These are phyloP conservation scores for Hymenoscyphus infarciens DNA, from an alignment of 2,329 filamentous ascomycete genomes.

Conservation along the genomic window DNA sequence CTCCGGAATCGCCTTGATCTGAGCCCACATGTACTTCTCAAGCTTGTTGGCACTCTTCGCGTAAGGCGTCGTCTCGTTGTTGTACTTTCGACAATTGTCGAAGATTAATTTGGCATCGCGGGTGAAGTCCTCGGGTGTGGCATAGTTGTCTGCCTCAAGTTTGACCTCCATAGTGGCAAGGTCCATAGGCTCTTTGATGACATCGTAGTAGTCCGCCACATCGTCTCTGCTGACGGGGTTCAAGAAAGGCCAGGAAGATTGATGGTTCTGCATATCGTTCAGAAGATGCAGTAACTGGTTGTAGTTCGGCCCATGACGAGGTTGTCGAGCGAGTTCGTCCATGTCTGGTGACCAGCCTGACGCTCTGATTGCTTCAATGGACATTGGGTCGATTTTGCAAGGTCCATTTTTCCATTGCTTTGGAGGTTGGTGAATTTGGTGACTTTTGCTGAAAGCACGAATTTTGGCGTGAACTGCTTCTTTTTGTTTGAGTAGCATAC, in stretches of 20 bases:
- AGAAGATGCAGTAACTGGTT: slow-evolving; percentile 89
- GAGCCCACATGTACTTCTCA: slow-evolving; percentile 91
- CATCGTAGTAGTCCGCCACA: slow-evolving; percentile 97
- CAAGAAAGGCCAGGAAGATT: slow-evolving; percentile 90
- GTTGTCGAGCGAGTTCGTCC: slow-evolving; percentile 93
- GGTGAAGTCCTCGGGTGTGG: slow-evolving; percentile 88
- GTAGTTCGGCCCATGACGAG: slow-evolving; percentile 93
- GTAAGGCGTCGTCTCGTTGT: slow-evolving; percentile 91
- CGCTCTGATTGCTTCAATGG: slow-evolving; percentile 81
- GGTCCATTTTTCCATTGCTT: slow-evolving; percentile 78
- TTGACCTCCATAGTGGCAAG: slow-evolving; percentile 93
- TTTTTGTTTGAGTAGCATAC: slow-evolving; percentile 96
- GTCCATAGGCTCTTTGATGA: slow-evolving; percentile 98
- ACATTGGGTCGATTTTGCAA: slow-evolving; percentile 75
- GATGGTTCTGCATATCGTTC: slow-evolving; percentile 93
- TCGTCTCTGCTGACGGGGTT: slow-evolving; percentile 93
- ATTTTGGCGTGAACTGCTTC: slow-evolving; percentile 95
- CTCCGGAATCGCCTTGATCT: slow-evolving; percentile 87
- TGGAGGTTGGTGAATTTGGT: slow-evolving; percentile 81
- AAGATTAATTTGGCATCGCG: slow-evolving; percentile 86
- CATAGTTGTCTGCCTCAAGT: slow-evolving; percentile 89
- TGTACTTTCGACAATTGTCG: slow-evolving; percentile 93
- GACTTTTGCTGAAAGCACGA: slow-evolving; percentile 81
- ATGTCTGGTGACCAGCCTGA: slow-evolving; percentile 97
- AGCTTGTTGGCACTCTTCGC: slow-evolving; percentile 92